Evolutionary conservation across 1,284 basidiomycete genomes (phyloP).

Genomic region (Malassezia dermatis): DNA sequence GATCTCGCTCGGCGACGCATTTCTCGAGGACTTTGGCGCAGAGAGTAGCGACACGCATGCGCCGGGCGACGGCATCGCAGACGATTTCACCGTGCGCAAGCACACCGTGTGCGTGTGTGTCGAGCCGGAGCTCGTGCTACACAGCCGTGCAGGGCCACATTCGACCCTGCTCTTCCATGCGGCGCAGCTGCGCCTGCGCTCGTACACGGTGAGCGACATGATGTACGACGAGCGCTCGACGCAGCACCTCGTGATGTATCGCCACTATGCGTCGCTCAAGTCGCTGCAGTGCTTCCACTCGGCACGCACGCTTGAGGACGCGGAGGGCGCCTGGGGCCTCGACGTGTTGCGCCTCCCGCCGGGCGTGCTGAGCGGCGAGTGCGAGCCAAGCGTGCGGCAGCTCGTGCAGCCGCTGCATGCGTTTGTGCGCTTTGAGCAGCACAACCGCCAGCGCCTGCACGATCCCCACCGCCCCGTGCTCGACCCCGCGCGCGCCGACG

Average conservation of each 20-base stretch:
- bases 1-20: constrained; percentile 5
- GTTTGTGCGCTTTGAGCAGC: constrained; percentile 79
- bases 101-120: constrained; percentile 72
- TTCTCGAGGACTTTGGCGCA: constrained; percentile 11
- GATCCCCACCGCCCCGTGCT: constrained; percentile 15
- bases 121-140: constrained; percentile 80
- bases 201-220: constrained; percentile 70
- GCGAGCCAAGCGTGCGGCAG: constrained; percentile 54
- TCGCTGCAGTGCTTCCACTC: constrained; percentile 85
- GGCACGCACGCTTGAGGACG: background rate
- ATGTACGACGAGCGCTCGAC: constrained; percentile 70
- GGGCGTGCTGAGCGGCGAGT: constrained; percentile 55
- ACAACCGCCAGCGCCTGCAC: constrained; percentile 55
- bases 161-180: constrained; percentile 69
- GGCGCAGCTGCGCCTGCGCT: constrained; percentile 68
- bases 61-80: constrained; percentile 41
- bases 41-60: constrained; percentile 11
- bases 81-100: constrained; percentile 51
- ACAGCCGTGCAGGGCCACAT: constrained; percentile 58
- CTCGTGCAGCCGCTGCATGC: constrained; percentile 82
- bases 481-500: constrained; percentile 29
- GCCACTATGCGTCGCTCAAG: constrained; percentile 64
- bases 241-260: constrained; percentile 72
- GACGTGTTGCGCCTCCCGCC: constrained; percentile 60
- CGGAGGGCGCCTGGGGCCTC: background rate